Evolutionary conservation across 345 rosid genomes (phyloP), one percentile per base, ranked within the genome.

Genomic region (Ceriops tagal): DNA sequence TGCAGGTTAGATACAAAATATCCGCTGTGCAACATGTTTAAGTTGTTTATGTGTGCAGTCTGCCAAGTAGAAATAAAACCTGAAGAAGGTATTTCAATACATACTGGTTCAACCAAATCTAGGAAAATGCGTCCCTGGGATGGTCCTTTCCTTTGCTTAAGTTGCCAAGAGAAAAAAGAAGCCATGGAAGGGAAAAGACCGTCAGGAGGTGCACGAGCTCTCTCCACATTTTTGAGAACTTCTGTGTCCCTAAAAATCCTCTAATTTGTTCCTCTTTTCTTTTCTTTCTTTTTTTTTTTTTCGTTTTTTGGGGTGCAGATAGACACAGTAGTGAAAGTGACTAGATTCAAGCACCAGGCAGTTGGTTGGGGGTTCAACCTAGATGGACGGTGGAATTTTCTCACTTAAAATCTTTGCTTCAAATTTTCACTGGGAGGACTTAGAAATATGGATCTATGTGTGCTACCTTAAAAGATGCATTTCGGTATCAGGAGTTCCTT

Each of bases 1-100:
- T 83, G 87, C 97, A 96, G 98, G 88, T 83, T 96, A 74, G 92
- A 92, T 69, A 86, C 95, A n/a, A 89, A 86, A 72, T 96, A 92
- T 73, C 98, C 98, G 3, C 83, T 92, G 19, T 90, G 97, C 95
- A 96, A 96, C 84, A 87, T 96, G 97, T 96, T 92, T 74, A 86
- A 83, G 91, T 65, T 96, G 89, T 96, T 92, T 73, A 85, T 75
- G 82, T 92, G 99, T 73, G 99, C 99, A n/a, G 93, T 96, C 53
- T 96, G 99, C 80, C 99, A 96, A 88, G 83, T 90, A 81, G 99
- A 96, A 84, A 85, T 92, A 65, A 92, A 87, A 83, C 99, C 99
- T 37, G 98, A 92, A 62, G 92, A 96, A 83, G 99, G 98, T 63
- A 75, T 90, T 60, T 92, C 99, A 59, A 85, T 96, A 80, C 99